Evolutionary conservation across 345 rosid genomes (phyloP), one percentile per base, ranked within the genome.

Genomic region (Lepidium didymum): DNA sequence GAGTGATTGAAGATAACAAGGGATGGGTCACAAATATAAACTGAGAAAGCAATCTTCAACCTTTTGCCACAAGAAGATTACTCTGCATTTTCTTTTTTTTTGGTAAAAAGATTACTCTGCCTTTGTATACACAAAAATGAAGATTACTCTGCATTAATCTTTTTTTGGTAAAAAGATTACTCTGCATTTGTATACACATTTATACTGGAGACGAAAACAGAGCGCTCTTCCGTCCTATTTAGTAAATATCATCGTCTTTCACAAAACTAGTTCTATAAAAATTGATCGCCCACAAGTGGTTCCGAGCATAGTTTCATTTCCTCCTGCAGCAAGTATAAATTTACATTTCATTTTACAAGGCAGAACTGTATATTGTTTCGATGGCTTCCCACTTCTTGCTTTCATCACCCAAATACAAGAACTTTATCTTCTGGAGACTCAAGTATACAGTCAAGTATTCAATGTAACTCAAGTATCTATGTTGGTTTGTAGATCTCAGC

Each of bases 21-120:
- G 90, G 92, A 41, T 93, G 98, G 98, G 77, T 73, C 27, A 38
- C 79, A 15, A 73, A 80, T 80, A 70, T 91, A 25, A 34, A 75
- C 27, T 80, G 58, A 78, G 49, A 37, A 14, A 34, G 62, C 68
- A 52, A 68, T 42, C 27, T 42, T 43, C 45, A 45, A 55, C 31
- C 51, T 25, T 35, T 55, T 47, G 13, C 43, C 4, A n/a, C 14
- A 10, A 18, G 9, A 8, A 62, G 33, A 43, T 6, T 14, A 54
- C 42, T 25, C 41, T 60, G 36, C 61, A 59, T 27, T 60, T 69
- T n/a, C n/a, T n/a, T n/a, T n/a, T n/a, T n/a, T n/a, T n/a, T n/a
- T n/a, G n/a, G n/a, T n/a, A n/a, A n/a, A n/a, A n/a, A n/a, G n/a
- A n/a, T n/a, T n/a, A n/a, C n/a, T n/a, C n/a, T n/a, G n/a, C n/a